Conservation (phyloP, 441 rosid species). For the Adansonia gregorii region DNA sequence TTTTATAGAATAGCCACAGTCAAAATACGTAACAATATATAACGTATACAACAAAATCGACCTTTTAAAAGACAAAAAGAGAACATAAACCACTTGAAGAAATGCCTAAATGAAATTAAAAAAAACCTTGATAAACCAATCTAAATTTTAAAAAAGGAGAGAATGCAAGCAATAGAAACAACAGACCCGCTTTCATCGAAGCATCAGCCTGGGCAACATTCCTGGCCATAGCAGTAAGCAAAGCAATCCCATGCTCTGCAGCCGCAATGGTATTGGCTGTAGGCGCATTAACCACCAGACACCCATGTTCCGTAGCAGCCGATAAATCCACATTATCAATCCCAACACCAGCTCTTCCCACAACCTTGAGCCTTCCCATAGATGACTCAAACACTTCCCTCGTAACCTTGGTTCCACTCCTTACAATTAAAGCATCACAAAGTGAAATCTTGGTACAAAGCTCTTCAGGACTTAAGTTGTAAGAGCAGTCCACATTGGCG, state of each 20-base stretch:
- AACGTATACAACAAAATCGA: neutral
- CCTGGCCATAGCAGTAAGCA: slow-evolving; percentile 60
- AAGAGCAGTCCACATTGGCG: slow-evolving; percentile 64
- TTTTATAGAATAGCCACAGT: neutral
- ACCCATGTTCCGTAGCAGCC: slow-evolving; percentile 72
- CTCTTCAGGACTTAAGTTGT: slow-evolving; percentile 59
- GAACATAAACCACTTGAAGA: slow-evolving; percentile 27
- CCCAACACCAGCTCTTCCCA: slow-evolving; percentile 74
- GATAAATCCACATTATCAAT: slow-evolving; percentile 69
- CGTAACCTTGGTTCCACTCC: slow-evolving; percentile 72
- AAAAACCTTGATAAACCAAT: neutral
- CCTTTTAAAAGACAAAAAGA: neutral
- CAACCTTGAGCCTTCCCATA: slow-evolving; percentile 64
- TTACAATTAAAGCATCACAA: slow-evolving; percentile 65
- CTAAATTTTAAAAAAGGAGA: neutral
- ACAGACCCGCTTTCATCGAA: slow-evolving; percentile 60
- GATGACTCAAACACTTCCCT: slow-evolving; percentile 67
- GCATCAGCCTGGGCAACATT: slow-evolving; percentile 69
- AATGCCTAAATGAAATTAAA: slow-evolving; percentile 26
- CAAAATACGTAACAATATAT: neutral
- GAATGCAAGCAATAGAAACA: neutral
- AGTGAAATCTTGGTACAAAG: slow-evolving; percentile 60
- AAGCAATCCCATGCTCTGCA: slow-evolving; percentile 68
- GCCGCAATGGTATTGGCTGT: slow-evolving; percentile 74
- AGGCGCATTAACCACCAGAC: slow-evolving; percentile 70